Evolutionary conservation across 2,329 filamentous ascomycete genomes (phyloP).

Genomic region (Trichoderma polysporum): DNA sequence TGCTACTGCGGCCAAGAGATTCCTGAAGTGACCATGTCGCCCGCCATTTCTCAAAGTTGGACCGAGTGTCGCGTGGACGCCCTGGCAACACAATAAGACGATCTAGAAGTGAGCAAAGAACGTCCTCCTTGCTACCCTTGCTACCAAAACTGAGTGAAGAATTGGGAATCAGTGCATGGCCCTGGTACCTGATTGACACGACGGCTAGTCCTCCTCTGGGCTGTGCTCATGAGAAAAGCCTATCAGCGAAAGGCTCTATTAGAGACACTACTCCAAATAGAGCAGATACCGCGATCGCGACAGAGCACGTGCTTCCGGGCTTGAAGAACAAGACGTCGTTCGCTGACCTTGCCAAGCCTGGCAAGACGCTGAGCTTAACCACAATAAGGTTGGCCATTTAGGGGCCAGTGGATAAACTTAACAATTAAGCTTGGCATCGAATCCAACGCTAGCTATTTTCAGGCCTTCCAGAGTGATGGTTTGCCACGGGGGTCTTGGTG

Average conservation of each 20-base stretch:
- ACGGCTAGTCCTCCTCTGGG: not conserved
- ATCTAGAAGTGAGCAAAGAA: not conserved
- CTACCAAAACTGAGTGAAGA: not conserved
- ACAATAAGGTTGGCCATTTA: conserved; percentile 15
- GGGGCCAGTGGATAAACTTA: conserved; percentile 9
- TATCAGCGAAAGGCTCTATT: not conserved
- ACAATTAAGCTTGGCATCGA: conserved; percentile 18
- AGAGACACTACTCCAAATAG: not conserved
- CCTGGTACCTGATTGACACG: not conserved
- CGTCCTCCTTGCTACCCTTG: too few species aligned
- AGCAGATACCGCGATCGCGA: not conserved
- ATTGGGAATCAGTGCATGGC: not conserved
- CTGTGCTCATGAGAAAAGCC: not conserved
- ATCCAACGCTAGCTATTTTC: conserved; percentile 4
- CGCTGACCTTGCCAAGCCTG: conserved; percentile 8
- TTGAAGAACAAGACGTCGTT: not conserved
- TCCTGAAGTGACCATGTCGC: not conserved
- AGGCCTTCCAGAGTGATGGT: not conserved
- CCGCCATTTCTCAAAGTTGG: not conserved
- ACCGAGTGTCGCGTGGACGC: not conserved
- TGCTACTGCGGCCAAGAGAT: conserved; percentile 10
- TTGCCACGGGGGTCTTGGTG: not conserved
- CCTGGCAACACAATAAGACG: not conserved
- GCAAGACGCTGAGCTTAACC: conserved; percentile 12
- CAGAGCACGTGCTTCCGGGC: conserved; percentile 14